Percentiles rank a stretch among this genome's conserved stretches.
Conservation (phyloP, 75 land plant species). For the Gnetum montanum region DNA sequence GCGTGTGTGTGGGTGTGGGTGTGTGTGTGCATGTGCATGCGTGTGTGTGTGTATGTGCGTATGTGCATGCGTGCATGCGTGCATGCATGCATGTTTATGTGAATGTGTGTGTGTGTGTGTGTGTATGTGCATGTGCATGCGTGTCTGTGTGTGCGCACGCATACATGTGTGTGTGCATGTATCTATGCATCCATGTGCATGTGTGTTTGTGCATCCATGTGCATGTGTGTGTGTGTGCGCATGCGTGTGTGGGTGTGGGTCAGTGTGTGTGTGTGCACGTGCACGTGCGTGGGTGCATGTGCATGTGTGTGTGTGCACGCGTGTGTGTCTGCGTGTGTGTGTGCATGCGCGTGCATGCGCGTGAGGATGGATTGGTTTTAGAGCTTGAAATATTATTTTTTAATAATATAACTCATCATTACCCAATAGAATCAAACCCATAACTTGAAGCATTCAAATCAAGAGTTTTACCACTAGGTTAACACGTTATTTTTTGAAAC, state of each 20-base stretch:
- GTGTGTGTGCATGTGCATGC: not conserved
- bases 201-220: not conserved
- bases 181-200: not conserved
- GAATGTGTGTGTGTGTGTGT: not conserved
- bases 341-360: not conserved
- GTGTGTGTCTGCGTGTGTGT: not conserved
- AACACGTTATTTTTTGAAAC: too few species aligned
- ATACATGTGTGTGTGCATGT: too few species aligned
- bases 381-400: too few species aligned
- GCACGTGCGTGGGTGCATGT: not conserved
- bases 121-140: not conserved
- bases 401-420: too few species aligned
- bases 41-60: not conserved
- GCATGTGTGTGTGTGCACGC: not conserved
- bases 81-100: not conserved
- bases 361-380: too few species aligned
- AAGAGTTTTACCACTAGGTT: too few species aligned
- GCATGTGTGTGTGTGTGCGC: not conserved
- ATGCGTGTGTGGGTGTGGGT: not conserved
- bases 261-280: not conserved
- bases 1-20: not conserved
- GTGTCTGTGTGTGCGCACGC: not conserved
- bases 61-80: not conserved
- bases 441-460: too few species aligned
- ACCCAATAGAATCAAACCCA: too few species aligned